phyloP scores from a whole-genome alignment of 139 green algal genomes.

The Mychonastes homosphaera region DNA sequence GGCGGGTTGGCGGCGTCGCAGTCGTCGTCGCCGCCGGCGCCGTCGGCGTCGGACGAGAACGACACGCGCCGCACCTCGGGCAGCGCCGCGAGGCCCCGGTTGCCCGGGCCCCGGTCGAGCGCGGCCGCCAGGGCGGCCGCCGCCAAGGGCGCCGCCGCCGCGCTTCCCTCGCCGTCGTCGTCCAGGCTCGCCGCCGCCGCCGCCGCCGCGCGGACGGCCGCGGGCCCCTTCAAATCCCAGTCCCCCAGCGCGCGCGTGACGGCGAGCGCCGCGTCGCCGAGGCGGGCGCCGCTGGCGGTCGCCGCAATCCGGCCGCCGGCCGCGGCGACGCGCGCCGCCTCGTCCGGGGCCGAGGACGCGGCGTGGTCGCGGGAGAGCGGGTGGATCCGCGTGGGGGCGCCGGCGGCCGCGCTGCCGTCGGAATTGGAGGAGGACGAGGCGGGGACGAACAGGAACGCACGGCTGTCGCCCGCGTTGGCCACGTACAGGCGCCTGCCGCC shows the following conservation, averaged over 20 bases:
- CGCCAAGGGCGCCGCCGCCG: background rate
- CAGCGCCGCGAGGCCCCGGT: slow-evolving; percentile 49
- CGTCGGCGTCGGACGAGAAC: slow-evolving; percentile 44
- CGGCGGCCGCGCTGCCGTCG: slow-evolving; percentile 39
- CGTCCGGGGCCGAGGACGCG: too few species aligned
- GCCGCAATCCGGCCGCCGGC: slow-evolving; percentile 37
- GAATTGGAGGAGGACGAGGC: too few species aligned
- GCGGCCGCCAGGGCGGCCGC: background rate
- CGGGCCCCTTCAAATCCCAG: slow-evolving; percentile 57
- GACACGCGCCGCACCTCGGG: slow-evolving; percentile 54
- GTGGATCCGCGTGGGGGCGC: slow-evolving; percentile 46
- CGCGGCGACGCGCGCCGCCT: slow-evolving; percentile 58
- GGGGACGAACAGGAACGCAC: slow-evolving; percentile 75
- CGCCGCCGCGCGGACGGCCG: background rate
- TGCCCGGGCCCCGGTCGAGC: background rate
- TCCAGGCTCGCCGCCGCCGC: slow-evolving; percentile 5
- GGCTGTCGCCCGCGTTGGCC: slow-evolving; percentile 81
- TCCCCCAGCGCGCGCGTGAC: slow-evolving; percentile 74
- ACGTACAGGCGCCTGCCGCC: slow-evolving; percentile 39
- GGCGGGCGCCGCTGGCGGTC: slow-evolving; percentile 49
- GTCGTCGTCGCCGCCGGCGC: too few species aligned
- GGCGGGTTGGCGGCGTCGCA: too few species aligned
- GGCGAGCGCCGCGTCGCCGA: slow-evolving; percentile 59
- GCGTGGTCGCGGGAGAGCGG: slow-evolving; percentile 68
- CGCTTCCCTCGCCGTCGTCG: background rate